Base-by-base conservation (phyloP, 805 yeast genomes). In the Blastobotrys muscicola region DNA sequence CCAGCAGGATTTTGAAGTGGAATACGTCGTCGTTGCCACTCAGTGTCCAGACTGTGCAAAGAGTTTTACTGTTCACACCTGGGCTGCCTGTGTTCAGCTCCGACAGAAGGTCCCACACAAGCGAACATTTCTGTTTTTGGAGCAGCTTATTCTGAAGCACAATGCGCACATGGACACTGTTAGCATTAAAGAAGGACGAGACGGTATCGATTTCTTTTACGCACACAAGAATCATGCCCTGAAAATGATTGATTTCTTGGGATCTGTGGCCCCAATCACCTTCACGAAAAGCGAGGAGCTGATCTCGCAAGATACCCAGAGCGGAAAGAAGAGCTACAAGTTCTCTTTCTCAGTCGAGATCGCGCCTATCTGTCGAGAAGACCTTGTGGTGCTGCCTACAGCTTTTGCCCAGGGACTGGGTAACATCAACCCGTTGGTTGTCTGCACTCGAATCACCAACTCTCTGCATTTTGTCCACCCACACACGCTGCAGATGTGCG, bases 21-120 rank as follows among this genome's bases (percentile, higher is more conserved):
- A 89, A 60, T 89, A 80, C 57, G 80, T 85, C n/a, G 97, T 87
- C 41, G 72, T 85, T 51, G 95, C 96, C 29, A 85, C 85, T 84
- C 97, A 89, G 69, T 89, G 97, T 72, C 78, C 95, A 3, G 97
- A 89, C 69, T 89, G 97, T 78, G 96, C 96, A 43, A 86, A 85
- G 60, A 81, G 92, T 1, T 89, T 80, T 59, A 89, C 97, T 15
- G 81, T 89, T 15, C 85, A 89, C 62, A 87, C 96, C 10, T 89
- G 97, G 97, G 81, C 90, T 66, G 94, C 96, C 11, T 75, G 89
- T n/a, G 94, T 89, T 29, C 97, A 89, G 67, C 80, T 89, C 56
- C 82, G 97, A 73, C 97, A 89, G 64, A 89, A 89, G 62, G 97
- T 89, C 33, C 76, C 85, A 15, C 97, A 89, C 65, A 89, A 89